phyloP scores from a whole-genome alignment of 192 early-diverging fungal genomes.

The Podila epicladia region DNA sequence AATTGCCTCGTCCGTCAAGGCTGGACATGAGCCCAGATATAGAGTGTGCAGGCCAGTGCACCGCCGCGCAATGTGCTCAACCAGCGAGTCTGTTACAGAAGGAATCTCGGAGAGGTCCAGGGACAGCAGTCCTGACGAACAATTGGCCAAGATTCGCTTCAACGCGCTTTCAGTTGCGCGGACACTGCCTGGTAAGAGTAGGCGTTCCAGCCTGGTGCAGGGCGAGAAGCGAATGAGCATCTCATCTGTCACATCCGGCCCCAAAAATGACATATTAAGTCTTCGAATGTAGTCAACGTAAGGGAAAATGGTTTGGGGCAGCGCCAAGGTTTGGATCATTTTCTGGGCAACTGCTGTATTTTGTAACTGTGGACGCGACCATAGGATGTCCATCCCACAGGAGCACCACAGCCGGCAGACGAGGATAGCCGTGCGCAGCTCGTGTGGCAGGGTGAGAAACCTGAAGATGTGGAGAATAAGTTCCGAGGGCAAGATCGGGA shows the following conservation, averaged over 20 bases:
- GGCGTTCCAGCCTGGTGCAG: conserved; percentile 61
- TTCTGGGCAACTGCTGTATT: conserved; percentile 3
- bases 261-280: conserved; percentile 61
- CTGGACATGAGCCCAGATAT: conserved; percentile 60
- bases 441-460: conserved; percentile 51
- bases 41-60: conserved; percentile 64
- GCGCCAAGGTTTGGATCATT: conserved; percentile 23
- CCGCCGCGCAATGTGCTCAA: conserved; percentile 52
- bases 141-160: conserved; percentile 42
- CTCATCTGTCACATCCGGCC: conserved; percentile 48
- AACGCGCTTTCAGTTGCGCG: conserved; percentile 53
- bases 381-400: conserved; percentile 39
- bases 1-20: conserved; percentile 60
- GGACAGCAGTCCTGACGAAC: conserved; percentile 42
- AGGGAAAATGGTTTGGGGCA: conserved; percentile 42
- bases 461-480: conserved; percentile 61
- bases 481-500: conserved; percentile 56
- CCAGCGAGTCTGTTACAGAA: conserved; percentile 53
- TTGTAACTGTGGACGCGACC: conserved; percentile 23
- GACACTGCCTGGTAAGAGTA: conserved; percentile 59
- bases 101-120: conserved; percentile 64
- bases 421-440: conserved; percentile 57
- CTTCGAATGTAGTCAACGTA: conserved; percentile 63
- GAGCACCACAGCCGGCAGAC: conserved; percentile 59
- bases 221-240: conserved; percentile 49